phyloP scores from a whole-genome alignment of 129 eudicot species.

The Saussurea involucrata region DNA sequence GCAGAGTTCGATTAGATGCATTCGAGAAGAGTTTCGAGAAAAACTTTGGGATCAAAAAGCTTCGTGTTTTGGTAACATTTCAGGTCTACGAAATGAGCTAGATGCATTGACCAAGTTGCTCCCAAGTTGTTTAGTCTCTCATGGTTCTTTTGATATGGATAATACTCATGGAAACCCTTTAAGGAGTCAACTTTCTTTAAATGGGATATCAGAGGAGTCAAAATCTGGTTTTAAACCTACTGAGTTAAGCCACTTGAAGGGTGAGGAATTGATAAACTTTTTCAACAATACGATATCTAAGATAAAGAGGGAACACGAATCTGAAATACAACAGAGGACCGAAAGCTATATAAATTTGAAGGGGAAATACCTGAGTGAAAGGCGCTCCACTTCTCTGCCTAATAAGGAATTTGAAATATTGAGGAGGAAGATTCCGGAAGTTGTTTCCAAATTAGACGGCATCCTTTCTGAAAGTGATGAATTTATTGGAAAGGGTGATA shows the following conservation, averaged over 20 bases:
- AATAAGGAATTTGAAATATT: constrained; percentile 64
- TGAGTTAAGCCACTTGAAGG: constrained; percentile 49
- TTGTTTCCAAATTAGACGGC: constrained; percentile 55
- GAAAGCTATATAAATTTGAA: constrained; percentile 46
- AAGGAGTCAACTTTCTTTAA: constrained; percentile 38
- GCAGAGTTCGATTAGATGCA: constrained; percentile 31
- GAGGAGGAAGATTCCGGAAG: constrained; percentile 70
- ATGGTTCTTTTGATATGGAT: constrained; percentile 63
- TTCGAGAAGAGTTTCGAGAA: constrained; percentile 45
- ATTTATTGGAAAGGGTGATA: constrained; percentile 26
- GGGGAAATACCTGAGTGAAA: constrained; percentile 57
- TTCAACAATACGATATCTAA: constrained; percentile 41
- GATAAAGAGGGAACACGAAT: constrained; percentile 70
- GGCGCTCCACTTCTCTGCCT: constrained; percentile 38
- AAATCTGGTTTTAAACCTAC: constrained; percentile 45
- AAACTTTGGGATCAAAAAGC: constrained; percentile 31
- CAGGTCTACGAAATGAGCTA: constrained; percentile 48
- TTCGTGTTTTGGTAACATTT: constrained; percentile 37
- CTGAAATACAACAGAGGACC: constrained; percentile 44
- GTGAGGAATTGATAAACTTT: constrained; percentile 42
- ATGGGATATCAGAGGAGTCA: constrained; percentile 48
- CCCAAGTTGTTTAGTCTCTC: constrained; percentile 38
- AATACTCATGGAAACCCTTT: constrained; percentile 42
- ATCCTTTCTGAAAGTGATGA: constrained; percentile 46
- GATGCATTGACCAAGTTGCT: constrained; percentile 56